Base-by-base conservation (phyloP, 2,329 filamentous ascomycete species). In the Cordyceps cateniannulata region DNA sequence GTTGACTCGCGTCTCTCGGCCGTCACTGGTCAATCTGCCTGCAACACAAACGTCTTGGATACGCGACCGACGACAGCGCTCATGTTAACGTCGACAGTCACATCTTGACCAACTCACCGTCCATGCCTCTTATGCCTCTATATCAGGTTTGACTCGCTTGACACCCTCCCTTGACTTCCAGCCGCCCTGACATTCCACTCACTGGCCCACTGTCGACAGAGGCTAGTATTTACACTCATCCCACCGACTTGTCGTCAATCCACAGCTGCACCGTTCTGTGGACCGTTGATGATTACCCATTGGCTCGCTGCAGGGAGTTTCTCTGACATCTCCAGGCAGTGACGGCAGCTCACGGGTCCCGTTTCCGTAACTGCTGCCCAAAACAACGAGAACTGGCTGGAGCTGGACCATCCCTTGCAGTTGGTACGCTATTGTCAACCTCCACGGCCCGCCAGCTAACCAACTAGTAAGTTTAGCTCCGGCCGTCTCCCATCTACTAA, bases 361-460 rank as follows among this genome's bases (percentile, higher is more conserved):
- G 45, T 49, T 42, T 9, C 55, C 35, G 25, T 24, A 8, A 5
- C 27, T 14, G 54, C 14, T 57, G 20, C 54, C 54, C 20, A 49
- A 40, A 8, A 29, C 27, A 47, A 58, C 32, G 24, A 50, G 4
- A 10, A 10, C 45, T 6, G 22, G 10, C 45, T 50, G 47, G 18
- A 49, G 55, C 45, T 58, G 45, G 45, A 29, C 20, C 35, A 38
- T 58, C 55, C 55, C 55, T 58, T 58, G 55, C 55, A 58, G 55
- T 22, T 35, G 16, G 45, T 8, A 42, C 55, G 18, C 32, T 25
- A 40, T 58, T 58, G 40, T 58, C 42, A 29, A 27, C 45, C 9
- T 58, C 29, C 18, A 47, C 14, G 44, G 44, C 54, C 54, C 54
- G 45, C 45, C 45, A 49, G 44, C 32, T 57, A 48, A 24, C 29